Conservation (phyloP, 768 basidiomycete genomes). For the Naematelia encephala region DNA sequence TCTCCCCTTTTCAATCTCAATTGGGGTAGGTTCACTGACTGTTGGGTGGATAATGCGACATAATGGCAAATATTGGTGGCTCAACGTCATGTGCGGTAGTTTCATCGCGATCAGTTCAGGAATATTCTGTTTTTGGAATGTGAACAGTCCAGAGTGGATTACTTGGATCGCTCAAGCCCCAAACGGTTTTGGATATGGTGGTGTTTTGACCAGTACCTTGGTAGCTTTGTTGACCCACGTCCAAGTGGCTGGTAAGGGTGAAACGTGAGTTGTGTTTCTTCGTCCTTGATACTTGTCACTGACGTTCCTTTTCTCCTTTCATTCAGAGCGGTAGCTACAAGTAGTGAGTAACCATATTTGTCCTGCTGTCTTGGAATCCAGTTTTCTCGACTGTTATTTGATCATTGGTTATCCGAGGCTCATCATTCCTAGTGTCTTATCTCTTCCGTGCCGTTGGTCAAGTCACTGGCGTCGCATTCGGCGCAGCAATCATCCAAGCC, state of each 20-base stretch:
- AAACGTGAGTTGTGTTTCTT: constrained; percentile 28
- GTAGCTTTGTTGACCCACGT: constrained; percentile 48
- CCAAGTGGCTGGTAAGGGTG: constrained; percentile 30
- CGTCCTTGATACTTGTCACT: not conserved
- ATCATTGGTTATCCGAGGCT: not conserved
- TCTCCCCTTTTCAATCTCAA: constrained; percentile 78
- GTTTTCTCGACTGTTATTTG: no score
- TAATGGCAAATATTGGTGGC: constrained; percentile 77
- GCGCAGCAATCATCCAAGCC: constrained; percentile 77
- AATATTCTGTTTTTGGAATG: constrained; percentile 66
- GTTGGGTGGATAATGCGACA: constrained; percentile 68
- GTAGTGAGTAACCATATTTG: constrained; percentile 66
- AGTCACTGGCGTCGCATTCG: constrained; percentile 87
- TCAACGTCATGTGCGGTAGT: constrained; percentile 57
- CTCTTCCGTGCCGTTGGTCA: constrained; percentile 91
- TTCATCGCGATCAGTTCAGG: constrained; percentile 63
- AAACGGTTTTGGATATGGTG: constrained; percentile 41
- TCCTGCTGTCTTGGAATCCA: no score
- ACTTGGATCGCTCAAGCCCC: constrained; percentile 43
- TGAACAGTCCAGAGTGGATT: constrained; percentile 52
- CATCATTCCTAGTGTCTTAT: constrained; percentile 92
- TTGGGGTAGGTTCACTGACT: constrained; percentile 78
- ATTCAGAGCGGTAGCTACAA: constrained; percentile 65
- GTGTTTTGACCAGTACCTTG: constrained; percentile 43
- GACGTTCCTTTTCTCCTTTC: constrained; percentile 1